A percentile compares a stretch with the other conserved stretches of the same genome.
These are phyloP conservation scores for Scheffersomyces lignicola DNA, from an alignment of 1,139 yeast genomes.

Conservation along the genomic window DNA sequence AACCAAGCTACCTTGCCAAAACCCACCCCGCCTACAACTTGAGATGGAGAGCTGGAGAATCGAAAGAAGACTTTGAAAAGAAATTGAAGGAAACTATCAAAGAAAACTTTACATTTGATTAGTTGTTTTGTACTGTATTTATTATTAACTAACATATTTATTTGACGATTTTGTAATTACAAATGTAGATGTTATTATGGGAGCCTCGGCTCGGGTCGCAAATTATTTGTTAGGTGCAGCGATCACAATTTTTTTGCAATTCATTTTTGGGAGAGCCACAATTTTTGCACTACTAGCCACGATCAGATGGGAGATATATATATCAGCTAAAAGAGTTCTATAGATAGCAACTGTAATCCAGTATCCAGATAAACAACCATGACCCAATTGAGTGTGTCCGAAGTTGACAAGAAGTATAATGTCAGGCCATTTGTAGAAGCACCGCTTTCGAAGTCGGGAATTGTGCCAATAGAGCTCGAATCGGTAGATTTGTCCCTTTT, in stretches of 20 bases:
- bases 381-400: conserved; percentile 9
- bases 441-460: conserved; percentile 17
- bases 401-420: conserved; percentile 27
- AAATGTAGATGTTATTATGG: too few relatives aligned
- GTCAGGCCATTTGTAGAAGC: conserved; percentile 36
- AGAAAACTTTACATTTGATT: conserved; percentile 10
- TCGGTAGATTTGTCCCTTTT: conserved; percentile 37
- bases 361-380: conserved; percentile 1
- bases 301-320: too few relatives aligned
- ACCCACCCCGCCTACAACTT: conserved; percentile 38
- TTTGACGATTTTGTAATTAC: too few relatives aligned
- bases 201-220: too few relatives aligned
- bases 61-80: conserved; percentile 33
- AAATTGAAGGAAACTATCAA: conserved; percentile 17
- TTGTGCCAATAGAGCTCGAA: conserved; percentile 25
- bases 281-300: too few relatives aligned
- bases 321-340: too few relatives aligned
- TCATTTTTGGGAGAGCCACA: too few relatives aligned
- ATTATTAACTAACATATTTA: too few relatives aligned
- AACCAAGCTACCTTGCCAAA: conserved; percentile 17
- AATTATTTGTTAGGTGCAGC: too few relatives aligned
- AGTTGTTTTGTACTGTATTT: too few relatives aligned
- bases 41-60: conserved; percentile 37
- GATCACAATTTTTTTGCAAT: too few relatives aligned
- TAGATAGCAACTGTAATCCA: too few relatives aligned